Percentiles rank a stretch among this genome's conserved stretches.
Evolutionary conservation across 2,329 filamentous ascomycete genomes (phyloP).

Genomic region (Pseudohalonectria lignicola): DNA sequence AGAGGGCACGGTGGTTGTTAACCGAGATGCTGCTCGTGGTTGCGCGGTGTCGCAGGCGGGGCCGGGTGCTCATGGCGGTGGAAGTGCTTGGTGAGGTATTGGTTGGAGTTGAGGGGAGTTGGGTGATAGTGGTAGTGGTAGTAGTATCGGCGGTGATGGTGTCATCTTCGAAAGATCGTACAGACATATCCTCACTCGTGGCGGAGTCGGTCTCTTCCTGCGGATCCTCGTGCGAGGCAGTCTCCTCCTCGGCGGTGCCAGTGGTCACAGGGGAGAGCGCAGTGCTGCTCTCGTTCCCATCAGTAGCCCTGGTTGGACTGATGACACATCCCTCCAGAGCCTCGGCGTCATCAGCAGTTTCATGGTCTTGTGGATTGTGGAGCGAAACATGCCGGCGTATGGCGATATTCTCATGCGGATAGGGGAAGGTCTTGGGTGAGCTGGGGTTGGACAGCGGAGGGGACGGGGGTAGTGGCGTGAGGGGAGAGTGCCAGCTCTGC

Average conservation of each 20-base stretch:
- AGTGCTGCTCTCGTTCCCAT: background rate
- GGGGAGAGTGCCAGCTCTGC: constrained; percentile 38
- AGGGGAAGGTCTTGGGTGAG: constrained; percentile 25
- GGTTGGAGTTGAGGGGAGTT: background rate
- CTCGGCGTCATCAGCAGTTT: background rate
- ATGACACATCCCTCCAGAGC: background rate
- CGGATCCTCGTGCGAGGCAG: no score
- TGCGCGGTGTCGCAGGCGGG: constrained; percentile 39
- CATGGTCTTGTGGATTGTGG: no score
- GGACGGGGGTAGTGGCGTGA: constrained; percentile 30
- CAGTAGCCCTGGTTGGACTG: background rate
- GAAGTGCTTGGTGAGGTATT: background rate
- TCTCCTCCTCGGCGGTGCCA: background rate
- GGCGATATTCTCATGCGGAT: constrained; percentile 26
- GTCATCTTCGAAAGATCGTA: constrained; percentile 1
- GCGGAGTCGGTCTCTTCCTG: background rate
- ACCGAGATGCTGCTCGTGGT: constrained; percentile 37
- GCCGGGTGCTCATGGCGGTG: constrained; percentile 15
- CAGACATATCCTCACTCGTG: background rate
- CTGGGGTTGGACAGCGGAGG: constrained; percentile 28
- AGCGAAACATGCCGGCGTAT: constrained; percentile 11
- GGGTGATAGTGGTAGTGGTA: no score
- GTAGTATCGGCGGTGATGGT: constrained; percentile 13
- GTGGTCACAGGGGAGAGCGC: background rate
- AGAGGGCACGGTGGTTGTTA: constrained; percentile 42